Evolutionary conservation across 805 yeast species (phyloP).

Genomic region (Starmerella apicola): DNA sequence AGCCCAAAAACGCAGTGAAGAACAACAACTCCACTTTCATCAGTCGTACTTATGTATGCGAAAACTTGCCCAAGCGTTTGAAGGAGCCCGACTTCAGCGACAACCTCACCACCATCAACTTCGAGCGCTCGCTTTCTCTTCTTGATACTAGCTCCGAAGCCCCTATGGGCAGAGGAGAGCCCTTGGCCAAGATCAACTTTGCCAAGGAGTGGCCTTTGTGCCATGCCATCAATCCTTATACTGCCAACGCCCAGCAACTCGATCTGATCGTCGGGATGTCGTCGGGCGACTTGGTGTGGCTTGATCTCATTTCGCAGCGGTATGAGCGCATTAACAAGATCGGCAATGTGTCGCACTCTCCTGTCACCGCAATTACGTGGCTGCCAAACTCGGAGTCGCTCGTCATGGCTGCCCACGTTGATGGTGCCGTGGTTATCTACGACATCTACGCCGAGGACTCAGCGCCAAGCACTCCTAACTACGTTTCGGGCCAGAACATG

Average conservation of each 20-base stretch:
- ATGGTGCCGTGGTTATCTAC: slow-evolving; percentile 47
- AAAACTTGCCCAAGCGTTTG: slow-evolving; percentile 25
- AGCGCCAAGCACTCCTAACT: slow-evolving; percentile 10
- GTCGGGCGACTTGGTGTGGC: slow-evolving; percentile 53
- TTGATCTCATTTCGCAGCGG: slow-evolving; percentile 40
- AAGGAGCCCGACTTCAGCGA: slow-evolving; percentile 28
- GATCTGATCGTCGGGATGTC: slow-evolving; percentile 51
- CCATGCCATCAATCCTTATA: slow-evolving; percentile 26
- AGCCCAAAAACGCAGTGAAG: slow-evolving; percentile 27
- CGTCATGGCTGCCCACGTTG: slow-evolving; percentile 47
- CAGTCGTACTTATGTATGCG: slow-evolving; percentile 28
- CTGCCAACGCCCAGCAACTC: slow-evolving; percentile 27
- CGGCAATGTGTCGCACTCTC: slow-evolving; percentile 33
- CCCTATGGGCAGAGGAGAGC: slow-evolving; percentile 21
- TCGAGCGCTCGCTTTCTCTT: slow-evolving; percentile 14
- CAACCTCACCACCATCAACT: slow-evolving; percentile 24
- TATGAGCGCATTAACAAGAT: slow-evolving; percentile 43
- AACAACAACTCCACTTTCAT: slow-evolving; percentile 31
- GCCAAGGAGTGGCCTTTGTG: slow-evolving; percentile 31
- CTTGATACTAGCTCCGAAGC: slow-evolving; percentile 22
- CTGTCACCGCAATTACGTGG: slow-evolving; percentile 40
- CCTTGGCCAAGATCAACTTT: slow-evolving; percentile 29
- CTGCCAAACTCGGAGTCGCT: slow-evolving; percentile 32
- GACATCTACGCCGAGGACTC: slow-evolving; percentile 40
- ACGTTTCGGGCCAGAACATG: neutral